A percentile compares a stretch with the other conserved stretches of the same genome.
Conservation (phyloP, 2,329 filamentous ascomycete species). For the Lojkania enalia region DNA sequence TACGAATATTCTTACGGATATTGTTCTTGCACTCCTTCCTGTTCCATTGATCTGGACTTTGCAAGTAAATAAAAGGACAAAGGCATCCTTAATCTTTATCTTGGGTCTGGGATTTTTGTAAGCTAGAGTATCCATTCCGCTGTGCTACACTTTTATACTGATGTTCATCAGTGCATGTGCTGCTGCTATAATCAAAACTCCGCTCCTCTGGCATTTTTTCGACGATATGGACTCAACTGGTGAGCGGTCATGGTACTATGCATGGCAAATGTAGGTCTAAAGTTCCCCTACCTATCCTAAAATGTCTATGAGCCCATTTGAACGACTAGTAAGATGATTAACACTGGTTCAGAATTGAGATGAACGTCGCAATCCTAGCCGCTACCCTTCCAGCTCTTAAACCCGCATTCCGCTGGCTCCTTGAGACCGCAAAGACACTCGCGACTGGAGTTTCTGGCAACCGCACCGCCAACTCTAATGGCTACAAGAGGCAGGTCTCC, state of each 20-base stretch:
- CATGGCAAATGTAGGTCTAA: constrained; percentile 12
- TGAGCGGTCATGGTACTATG: constrained; percentile 17
- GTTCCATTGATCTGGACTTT: constrained; percentile 49
- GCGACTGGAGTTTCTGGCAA: constrained; percentile 7
- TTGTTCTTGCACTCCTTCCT: constrained; percentile 52
- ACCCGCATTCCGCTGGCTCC: constrained; percentile 39
- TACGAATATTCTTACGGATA: constrained; percentile 54
- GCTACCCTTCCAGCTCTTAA: constrained; percentile 45
- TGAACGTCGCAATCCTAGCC: constrained; percentile 47
- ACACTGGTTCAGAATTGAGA: constrained; percentile 46
- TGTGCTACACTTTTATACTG: neutral
- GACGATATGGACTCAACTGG: constrained; percentile 36
- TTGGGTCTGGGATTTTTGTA: constrained; percentile 43
- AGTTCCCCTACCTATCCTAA: neutral
- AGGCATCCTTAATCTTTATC: constrained; percentile 50
- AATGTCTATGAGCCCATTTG: constrained; percentile 20
- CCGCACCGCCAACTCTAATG: constrained; percentile 5
- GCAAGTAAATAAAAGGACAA: constrained; percentile 51
- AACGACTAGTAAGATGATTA: constrained; percentile 31
- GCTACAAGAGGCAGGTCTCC: constrained; percentile 9
- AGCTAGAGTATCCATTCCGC: neutral
- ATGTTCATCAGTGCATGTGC: constrained; percentile 32
- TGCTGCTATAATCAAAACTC: constrained; percentile 45
- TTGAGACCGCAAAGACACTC: constrained; percentile 27
- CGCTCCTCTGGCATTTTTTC: constrained; percentile 40